Evolutionary conservation across 306 rosid genomes (phyloP).

Genomic region (Cotoneaster glaucophyllus): DNA sequence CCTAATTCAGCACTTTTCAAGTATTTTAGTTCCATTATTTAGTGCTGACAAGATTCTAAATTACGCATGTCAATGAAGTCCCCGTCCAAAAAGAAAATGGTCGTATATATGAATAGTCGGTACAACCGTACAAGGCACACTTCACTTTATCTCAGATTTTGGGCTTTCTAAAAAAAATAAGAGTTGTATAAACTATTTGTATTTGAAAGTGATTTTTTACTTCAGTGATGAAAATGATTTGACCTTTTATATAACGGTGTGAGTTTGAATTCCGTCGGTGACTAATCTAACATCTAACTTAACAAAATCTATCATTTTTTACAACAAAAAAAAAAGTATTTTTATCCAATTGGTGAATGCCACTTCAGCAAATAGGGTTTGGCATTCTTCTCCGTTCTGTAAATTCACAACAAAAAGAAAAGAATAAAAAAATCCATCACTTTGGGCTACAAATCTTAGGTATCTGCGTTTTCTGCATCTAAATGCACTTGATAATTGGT

Average conservation of each 20-base stretch:
- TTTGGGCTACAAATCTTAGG: background rate
- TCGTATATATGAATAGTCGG: background rate
- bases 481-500: background rate
- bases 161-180: background rate
- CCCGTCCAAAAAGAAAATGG: background rate
- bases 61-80: background rate
- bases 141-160: background rate
- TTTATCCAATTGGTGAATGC: background rate
- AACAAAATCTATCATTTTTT: too few species aligned
- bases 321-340: too few species aligned
- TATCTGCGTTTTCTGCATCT: background rate
- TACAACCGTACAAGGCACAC: background rate
- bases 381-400: background rate
- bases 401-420: background rate
- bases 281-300: rapidly evolving
- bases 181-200: too few species aligned
- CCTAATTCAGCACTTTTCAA: background rate
- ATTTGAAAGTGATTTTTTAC: too few species aligned
- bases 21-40: background rate
- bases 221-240: too few species aligned
- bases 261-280: rapidly evolving
- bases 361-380: background rate
- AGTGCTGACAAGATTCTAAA: background rate
- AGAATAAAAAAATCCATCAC: background rate
- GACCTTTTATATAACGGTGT: rapidly evolving